Percentiles rank a stretch among this genome's conserved stretches.
These are phyloP conservation scores for Scheffersomyces lignosus DNA, from an alignment of 805 yeast genomes.

Conservation along the genomic window DNA sequence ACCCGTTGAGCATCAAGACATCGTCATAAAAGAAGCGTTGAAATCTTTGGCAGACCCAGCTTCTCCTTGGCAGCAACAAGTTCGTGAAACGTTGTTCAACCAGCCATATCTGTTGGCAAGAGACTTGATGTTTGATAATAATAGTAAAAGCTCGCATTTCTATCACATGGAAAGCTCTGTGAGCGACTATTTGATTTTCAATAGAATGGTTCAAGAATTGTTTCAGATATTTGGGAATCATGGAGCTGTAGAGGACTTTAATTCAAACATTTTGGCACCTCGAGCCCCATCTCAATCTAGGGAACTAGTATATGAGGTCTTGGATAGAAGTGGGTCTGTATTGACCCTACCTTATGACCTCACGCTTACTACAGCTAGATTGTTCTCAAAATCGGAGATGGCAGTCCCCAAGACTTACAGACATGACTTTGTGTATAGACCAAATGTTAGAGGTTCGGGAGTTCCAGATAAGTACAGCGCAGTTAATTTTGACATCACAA, in stretches of 20 bases:
- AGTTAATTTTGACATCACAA: conserved; percentile 80
- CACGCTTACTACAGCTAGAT: conserved; percentile 86
- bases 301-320: conserved; percentile 71
- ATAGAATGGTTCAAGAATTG: conserved; percentile 61
- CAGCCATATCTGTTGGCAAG: conserved; percentile 84
- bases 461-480: conserved; percentile 80
- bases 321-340: conserved; percentile 86
- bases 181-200: conserved; percentile 54
- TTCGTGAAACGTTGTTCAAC: conserved; percentile 78
- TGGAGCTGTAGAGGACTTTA: conserved; percentile 82
- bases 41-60: conserved; percentile 84
- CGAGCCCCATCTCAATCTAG: conserved; percentile 66
- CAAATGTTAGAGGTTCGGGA: conserved; percentile 52
- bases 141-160: conserved; percentile 23
- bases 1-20: conserved; percentile 89
- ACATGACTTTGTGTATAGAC: conserved; percentile 80
- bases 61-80: conserved; percentile 93
- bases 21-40: conserved; percentile 83
- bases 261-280: conserved; percentile 71
- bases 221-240: conserved; percentile 68
- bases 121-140: conserved; percentile 76
- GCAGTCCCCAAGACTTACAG: conserved; percentile 63
- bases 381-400: conserved; percentile 62
- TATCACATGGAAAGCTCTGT: conserved; percentile 26
- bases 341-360: conserved; percentile 87